Evolutionary conservation across 1,284 basidiomycete species (phyloP).

Genomic region (Ceratobasidium sp.): DNA sequence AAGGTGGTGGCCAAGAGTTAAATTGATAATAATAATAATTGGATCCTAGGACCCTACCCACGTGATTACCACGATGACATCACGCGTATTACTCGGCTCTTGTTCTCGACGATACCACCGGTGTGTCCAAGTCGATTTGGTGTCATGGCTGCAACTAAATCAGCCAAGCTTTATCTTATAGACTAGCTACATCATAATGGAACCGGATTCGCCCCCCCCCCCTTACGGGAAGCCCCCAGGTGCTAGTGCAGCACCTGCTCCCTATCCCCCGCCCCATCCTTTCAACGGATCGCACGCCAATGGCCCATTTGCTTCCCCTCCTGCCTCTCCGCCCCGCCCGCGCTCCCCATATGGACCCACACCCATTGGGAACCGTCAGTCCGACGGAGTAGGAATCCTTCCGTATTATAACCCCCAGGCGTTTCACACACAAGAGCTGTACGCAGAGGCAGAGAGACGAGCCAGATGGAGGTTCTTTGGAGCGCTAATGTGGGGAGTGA

Average conservation of each 20-base stretch:
- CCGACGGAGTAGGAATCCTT: conserved; percentile 30
- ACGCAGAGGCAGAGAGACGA: conserved; percentile 58
- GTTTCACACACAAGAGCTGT: conserved; percentile 25
- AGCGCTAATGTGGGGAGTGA: conserved; percentile 60
- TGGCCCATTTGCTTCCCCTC: conserved; percentile 7
- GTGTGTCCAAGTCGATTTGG: not conserved
- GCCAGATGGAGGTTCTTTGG: conserved; percentile 63
- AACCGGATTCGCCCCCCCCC: conserved; percentile 30
- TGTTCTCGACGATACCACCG: conserved; percentile 2
- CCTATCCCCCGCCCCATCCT: conserved; percentile 34
- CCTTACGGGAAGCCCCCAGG: conserved; percentile 11
- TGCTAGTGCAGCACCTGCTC: not conserved
- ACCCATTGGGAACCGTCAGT: conserved; percentile 13
- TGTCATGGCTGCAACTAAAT: not conserved
- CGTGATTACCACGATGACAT: conserved; percentile 42
- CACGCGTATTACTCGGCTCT: conserved; percentile 16
- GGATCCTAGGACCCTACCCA: conserved; percentile 9
- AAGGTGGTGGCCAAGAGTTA: not conserved
- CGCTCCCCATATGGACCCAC: conserved; percentile 38
- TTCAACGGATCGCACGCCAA: conserved; percentile 30
- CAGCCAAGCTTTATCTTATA: not conserved
- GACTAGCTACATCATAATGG: not conserved
- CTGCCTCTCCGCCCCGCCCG: conserved; percentile 1
- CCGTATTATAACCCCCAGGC: conserved; percentile 39
- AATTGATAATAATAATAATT: not conserved